Conservation (phyloP, 1,139 yeast species). For the Protomyces arabidopsidicola region DNA sequence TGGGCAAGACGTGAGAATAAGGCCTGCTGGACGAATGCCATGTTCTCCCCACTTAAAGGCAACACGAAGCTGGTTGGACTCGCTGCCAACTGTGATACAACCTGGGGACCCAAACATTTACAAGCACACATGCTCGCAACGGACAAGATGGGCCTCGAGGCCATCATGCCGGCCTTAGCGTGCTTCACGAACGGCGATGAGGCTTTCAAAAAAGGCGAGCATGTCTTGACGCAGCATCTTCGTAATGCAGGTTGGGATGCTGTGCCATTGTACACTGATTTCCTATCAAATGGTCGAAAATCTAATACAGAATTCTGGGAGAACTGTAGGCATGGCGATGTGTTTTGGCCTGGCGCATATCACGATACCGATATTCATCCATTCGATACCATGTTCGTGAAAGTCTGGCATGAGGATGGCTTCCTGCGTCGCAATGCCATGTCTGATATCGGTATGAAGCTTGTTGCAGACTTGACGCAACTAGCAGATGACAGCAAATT, state of each 20-base stretch:
- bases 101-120: conserved; percentile 2
- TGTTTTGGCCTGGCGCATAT: background rate
- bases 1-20: conserved; percentile 3
- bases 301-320: conserved; percentile 13
- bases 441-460: conserved; percentile 3
- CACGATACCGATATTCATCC: conserved; percentile 17
- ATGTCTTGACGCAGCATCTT: background rate
- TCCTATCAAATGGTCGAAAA: background rate
- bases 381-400: conserved; percentile 20
- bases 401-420: background rate
- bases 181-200: background rate
- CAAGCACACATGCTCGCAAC: conserved; percentile 10
- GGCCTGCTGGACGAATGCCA: conserved; percentile 14
- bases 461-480: conserved; percentile 6
- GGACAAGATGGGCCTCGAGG: conserved; percentile 12
- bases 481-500: conserved; percentile 12
- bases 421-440: background rate
- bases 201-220: conserved; percentile 4
- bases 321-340: conserved; percentile 1
- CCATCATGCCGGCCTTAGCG: conserved; percentile 9
- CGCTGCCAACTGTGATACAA: conserved; percentile 13
- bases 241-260: conserved; percentile 25
- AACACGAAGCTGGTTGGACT: conserved; percentile 11
- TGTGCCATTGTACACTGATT: conserved; percentile 6
- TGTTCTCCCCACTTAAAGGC: background rate